phyloP scores from a whole-genome alignment of 805 yeast genomes.

The Scheffersomyces ergatensis region DNA sequence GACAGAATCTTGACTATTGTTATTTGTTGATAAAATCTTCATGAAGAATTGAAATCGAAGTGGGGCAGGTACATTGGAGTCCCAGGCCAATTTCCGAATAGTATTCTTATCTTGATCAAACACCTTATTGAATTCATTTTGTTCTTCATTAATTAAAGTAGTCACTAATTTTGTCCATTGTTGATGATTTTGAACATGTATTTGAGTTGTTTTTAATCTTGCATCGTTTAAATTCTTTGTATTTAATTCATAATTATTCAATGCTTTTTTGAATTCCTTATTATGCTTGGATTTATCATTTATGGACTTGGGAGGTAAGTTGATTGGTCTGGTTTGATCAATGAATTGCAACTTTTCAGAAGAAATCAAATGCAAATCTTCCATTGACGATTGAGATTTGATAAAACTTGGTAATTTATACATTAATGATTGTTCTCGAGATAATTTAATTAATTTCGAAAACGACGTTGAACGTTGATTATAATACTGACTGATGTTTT shows the following conservation, averaged over 20 bases:
- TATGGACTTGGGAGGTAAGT: slow-evolving; percentile 65
- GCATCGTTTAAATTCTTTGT: slow-evolving; percentile 21
- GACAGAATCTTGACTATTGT: slow-evolving; percentile 11
- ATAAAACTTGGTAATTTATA: slow-evolving; percentile 38
- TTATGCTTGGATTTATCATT: slow-evolving; percentile 56
- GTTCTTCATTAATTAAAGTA: slow-evolving; percentile 12
- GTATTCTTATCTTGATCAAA: slow-evolving; percentile 24
- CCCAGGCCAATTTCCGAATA: slow-evolving; percentile 37
- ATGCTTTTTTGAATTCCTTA: slow-evolving; percentile 47
- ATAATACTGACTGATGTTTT: slow-evolving; percentile 36
- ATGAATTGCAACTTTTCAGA: slow-evolving; percentile 54
- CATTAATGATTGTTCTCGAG: slow-evolving; percentile 30
- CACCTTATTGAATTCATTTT: slow-evolving; percentile 17
- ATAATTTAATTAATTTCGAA: slow-evolving; percentile 26
- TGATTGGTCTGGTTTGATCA: slow-evolving; percentile 65
- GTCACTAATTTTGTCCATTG: slow-evolving; percentile 24
- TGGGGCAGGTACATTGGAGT: slow-evolving; percentile 26
- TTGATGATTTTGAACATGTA: slow-evolving; percentile 17
- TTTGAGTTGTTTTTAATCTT: slow-evolving; percentile 16
- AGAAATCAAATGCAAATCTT: slow-evolving; percentile 60
- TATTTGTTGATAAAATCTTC: slow-evolving; percentile 15
- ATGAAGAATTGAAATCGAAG: slow-evolving; percentile 26
- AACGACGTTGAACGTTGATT: slow-evolving; percentile 32
- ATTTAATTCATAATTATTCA: slow-evolving; percentile 34
- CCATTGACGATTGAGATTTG: slow-evolving; percentile 44